A percentile compares a stretch with the other conserved stretches of the same genome.
Conservation (phyloP, 208 protist species). For the Leishmania braziliensis region DNA sequence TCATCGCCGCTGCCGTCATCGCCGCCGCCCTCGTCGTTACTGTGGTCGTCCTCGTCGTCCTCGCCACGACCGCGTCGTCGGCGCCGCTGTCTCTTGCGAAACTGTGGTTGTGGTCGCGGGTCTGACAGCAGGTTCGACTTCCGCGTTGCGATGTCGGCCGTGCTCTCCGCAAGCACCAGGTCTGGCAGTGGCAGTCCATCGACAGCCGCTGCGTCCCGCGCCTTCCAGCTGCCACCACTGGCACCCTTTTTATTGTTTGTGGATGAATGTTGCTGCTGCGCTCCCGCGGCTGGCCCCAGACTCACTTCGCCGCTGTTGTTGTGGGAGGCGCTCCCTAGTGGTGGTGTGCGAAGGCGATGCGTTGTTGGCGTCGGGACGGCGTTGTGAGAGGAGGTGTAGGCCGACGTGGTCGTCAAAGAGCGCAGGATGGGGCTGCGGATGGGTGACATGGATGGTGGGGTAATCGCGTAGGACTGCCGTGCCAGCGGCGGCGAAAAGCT, state of each 20-base stretch:
- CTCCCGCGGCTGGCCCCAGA: background rate
- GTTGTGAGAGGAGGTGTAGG: slow-evolving; percentile 13
- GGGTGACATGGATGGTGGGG: slow-evolving; percentile 22
- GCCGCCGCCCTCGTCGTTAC: slow-evolving; percentile 1
- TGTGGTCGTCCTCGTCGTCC: background rate
- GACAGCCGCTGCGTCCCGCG: background rate
- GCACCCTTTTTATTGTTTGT: background rate
- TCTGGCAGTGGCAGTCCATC: slow-evolving; percentile 14
- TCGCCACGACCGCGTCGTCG: background rate
- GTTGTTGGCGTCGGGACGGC: slow-evolving; percentile 17
- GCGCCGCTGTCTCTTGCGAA: background rate
- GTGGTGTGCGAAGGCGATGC: background rate
- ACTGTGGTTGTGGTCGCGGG: background rate
- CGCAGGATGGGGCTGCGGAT: slow-evolving; percentile 20
- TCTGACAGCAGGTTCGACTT: background rate
- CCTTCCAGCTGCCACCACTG: background rate
- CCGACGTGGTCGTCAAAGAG: background rate
- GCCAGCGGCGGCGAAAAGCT: slow-evolving; percentile 12
- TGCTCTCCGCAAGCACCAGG: slow-evolving; percentile 28
- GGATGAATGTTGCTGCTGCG: background rate
- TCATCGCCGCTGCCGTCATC: slow-evolving; percentile 7
- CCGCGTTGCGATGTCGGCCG: slow-evolving; percentile 22
- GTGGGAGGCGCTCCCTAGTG: background rate
- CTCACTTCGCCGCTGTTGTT: background rate
- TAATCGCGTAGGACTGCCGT: slow-evolving; percentile 26